Conservation (phyloP, 495 filamentous ascomycete species). For the Podospora australis region DNA sequence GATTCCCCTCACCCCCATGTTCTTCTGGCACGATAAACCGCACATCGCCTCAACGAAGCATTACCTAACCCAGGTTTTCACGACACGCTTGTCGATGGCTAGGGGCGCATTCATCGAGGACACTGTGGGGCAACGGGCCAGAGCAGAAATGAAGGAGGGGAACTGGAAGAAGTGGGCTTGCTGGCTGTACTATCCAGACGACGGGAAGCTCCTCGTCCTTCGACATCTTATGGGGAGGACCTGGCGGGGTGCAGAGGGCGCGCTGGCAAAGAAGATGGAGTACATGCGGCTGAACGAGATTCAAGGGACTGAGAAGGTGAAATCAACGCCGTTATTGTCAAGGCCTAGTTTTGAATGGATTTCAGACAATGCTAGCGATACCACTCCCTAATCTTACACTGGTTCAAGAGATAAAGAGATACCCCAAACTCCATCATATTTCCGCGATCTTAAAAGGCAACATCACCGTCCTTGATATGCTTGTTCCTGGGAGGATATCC, state of each 20-base stretch:
- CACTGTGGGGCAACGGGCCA: constrained; percentile 38
- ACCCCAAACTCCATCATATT: too few relatives aligned
- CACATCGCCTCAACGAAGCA: constrained; percentile 38
- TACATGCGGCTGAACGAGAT: constrained; percentile 19
- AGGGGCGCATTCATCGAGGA: constrained; percentile 45
- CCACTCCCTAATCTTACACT: too few relatives aligned
- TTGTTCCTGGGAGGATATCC: not conserved
- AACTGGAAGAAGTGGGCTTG: constrained; percentile 41
- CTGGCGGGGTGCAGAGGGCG: constrained; percentile 33
- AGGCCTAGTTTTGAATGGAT: too few relatives aligned
- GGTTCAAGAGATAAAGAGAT: too few relatives aligned
- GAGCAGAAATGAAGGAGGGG: constrained; percentile 42
- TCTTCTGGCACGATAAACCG: constrained; percentile 47
- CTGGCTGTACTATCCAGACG: constrained; percentile 42
- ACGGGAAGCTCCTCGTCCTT: constrained; percentile 33
- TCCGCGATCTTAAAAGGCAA: constrained; percentile 1
- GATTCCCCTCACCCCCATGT: constrained; percentile 40
- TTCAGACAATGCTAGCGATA: not conserved
- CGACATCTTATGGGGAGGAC: constrained; percentile 39
- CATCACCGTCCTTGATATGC: not conserved
- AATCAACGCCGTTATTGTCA: not conserved
- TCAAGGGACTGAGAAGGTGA: not conserved
- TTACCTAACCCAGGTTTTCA: constrained; percentile 38
- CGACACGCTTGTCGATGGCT: constrained; percentile 31
- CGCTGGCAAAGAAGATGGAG: constrained; percentile 21